phyloP scores from a whole-genome alignment of 2,329 filamentous ascomycete species.

The Aureobasidium sp. region DNA sequence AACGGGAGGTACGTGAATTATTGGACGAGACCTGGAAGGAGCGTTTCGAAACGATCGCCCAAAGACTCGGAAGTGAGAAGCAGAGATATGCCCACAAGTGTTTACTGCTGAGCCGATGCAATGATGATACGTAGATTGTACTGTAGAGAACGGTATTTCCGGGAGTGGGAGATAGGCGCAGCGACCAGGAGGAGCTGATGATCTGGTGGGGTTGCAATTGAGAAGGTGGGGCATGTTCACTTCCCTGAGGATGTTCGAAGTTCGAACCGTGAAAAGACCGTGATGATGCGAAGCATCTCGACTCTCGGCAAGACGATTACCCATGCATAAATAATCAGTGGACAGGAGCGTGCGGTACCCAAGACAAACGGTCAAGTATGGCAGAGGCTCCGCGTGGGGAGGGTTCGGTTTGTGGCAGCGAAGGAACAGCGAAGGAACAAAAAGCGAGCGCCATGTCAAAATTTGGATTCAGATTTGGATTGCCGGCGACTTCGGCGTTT shows the following conservation, averaged over 20 bases:
- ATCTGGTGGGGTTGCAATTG: slow-evolving; percentile 10
- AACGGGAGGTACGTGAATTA: neutral
- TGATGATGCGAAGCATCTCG: neutral
- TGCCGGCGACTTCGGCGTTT: neutral
- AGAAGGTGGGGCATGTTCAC: neutral
- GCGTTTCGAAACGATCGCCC: neutral
- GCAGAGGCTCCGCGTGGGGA: slow-evolving; percentile 5
- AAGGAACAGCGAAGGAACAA: neutral
- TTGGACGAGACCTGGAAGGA: neutral
- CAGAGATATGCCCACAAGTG: neutral
- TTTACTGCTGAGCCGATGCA: neutral
- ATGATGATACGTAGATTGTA: neutral
- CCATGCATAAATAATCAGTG: neutral
- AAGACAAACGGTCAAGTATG: slow-evolving; percentile 2
- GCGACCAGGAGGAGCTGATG: neutral
- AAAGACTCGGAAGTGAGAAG: neutral
- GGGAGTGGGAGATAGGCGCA: neutral
- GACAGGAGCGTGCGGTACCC: neutral
- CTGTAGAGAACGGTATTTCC: neutral
- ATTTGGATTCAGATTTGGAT: neutral
- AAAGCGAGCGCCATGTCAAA: neutral
- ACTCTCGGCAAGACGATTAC: neutral
- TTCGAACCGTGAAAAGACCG: neutral
- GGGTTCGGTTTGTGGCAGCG: neutral
- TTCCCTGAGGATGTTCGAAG: slow-evolving; percentile 1